Evolutionary conservation across 768 basidiomycete genomes (phyloP), one percentile per base, ranked within the genome.

Genomic region (Suillus occidentalis): DNA sequence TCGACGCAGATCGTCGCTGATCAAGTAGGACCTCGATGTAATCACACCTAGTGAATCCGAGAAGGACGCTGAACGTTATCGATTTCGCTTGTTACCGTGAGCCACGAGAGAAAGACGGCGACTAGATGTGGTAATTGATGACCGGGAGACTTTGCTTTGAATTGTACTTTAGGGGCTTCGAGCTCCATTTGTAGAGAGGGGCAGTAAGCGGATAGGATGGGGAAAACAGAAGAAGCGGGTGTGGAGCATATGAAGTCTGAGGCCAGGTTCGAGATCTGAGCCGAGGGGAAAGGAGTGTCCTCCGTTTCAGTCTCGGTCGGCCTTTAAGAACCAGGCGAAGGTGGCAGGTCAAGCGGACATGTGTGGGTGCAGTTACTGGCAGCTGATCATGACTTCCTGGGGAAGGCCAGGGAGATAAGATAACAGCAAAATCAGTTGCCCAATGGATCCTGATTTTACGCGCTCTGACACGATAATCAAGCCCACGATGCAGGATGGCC

Each of bases 401-500:
- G 39, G 39, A 14, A 39, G 18, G 14, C 57, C 39, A 59, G 39
- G 57, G 57, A 59, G 57, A 59, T 59, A 59, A 59, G 57, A 59
- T 59, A 59, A 20, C 25, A 18, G 39, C 25, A 28, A 42, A 40
- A 59, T 40, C 39, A 42, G 18, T 59, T 7, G 4, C 39, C 36
- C 34, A 12, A 56, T 56, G 3, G 14, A 52, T 52, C 6, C 25
- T 16, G n/a, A n/a, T n/a, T n/a, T n/a, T n/a, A n/a, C n/a, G n/a
- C 12, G 28, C 52, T 52, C 28, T 31, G 16, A 31, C 67, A 25
- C 55, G 62, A 67, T 64, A 62, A 60, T 60, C 25, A 43, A 12
- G 43, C 1, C 67, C 72, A 63, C 55, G 64, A 47, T 65, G 42
- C 65, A 65, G 65, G 65, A 40, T 22, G 50, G 25, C 22, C 37